Base-by-base conservation (phyloP, 2,329 filamentous ascomycete species). In the Fusarium sp. region DNA sequence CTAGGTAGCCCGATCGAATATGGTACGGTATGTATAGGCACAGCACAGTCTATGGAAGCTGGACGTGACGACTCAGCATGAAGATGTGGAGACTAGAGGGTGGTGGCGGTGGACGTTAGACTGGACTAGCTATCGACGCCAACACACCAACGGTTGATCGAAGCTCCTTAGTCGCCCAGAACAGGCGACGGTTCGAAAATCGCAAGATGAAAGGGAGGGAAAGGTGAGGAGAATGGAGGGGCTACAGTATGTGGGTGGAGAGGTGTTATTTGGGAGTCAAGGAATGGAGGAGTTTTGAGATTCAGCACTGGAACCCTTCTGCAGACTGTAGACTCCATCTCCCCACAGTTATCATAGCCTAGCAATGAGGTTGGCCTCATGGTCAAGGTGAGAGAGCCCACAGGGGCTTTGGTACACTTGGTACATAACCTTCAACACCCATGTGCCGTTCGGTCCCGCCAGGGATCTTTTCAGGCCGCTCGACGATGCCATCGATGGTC, bases 221-320 rank as follows among this genome's bases (percentile, higher is more conserved):
- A 67, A 72, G 78, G 75, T 74, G 75, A 70, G 71, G 74, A 72
- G 71, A 77, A 79, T 77, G 78, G 79, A 78, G 78, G 78, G 77
- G 75, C 73, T 56, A 52, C 50, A 52, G 50, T 52, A 68, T 73
- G 75, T 68, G 77, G 74, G 77, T 78, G 77, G 77, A 73, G 72
- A 78, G 74, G 78, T 81, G 77, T 80, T 81, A 79, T 81, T 80
- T 80, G 75, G 72, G 70, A 75, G 67, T 54, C 67, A 72, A 75
- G 75, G 75, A 72, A 69, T 72, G 75, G 69, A 76, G 68, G 75
- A 76, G 59, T 66, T 66, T 47, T 71, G 65, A 78, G 75, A 77
- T 76, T 66, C 75, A 76, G 68, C 67, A 69, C 58, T 77, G 64
- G 68, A 68, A 69, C 64, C 68, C 61, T 70, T 73, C 60, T 75